Conservation (phyloP, 352 stramenopile species). For the Globisporangium recalcitrans region DNA sequence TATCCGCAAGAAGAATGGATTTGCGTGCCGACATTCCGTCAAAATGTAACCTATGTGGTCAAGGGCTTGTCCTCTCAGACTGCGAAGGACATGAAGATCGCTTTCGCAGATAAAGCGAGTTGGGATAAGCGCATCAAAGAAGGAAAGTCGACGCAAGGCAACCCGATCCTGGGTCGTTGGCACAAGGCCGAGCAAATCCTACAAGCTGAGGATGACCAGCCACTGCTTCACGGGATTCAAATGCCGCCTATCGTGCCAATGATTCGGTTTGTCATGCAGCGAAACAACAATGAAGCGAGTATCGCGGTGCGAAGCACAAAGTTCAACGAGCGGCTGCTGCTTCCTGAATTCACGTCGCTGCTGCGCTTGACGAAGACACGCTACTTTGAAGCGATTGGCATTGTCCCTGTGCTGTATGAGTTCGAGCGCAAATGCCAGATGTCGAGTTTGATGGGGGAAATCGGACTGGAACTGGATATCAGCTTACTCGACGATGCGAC, state of each 20-base stretch:
- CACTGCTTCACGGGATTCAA: conserved; percentile 65
- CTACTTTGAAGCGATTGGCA: conserved; percentile 77
- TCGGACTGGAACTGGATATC: conserved; percentile 73
- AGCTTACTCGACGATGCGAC: conserved; percentile 73
- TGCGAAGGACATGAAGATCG: conserved; percentile 37
- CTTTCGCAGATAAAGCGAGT: conserved; percentile 38
- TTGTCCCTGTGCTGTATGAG: conserved; percentile 82
- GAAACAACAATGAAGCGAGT: conserved; percentile 55
- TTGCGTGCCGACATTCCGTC: conserved; percentile 58
- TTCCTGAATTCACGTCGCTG: conserved; percentile 67
- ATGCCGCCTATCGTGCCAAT: conserved; percentile 72
- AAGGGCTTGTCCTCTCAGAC: conserved; percentile 35
- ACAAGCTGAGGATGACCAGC: conserved; percentile 49
- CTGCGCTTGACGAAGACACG: conserved; percentile 59
- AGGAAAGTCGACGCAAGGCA: conserved; percentile 54
- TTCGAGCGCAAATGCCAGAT: conserved; percentile 88
- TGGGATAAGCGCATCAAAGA: conserved; percentile 60
- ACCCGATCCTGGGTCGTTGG: conserved; percentile 78
- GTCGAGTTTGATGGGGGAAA: conserved; percentile 76
- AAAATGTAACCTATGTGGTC: conserved; percentile 71
- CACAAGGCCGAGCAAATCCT: conserved; percentile 58
- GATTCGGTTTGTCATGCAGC: conserved; percentile 79
- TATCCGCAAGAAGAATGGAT: conserved; percentile 52
- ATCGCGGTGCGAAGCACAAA: conserved; percentile 51
- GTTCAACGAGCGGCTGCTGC: conserved; percentile 72